Evolutionary conservation across 306 rosid species (phyloP), one percentile per base, ranked within the genome.

Genomic region (Styphnolobium japonicum): DNA sequence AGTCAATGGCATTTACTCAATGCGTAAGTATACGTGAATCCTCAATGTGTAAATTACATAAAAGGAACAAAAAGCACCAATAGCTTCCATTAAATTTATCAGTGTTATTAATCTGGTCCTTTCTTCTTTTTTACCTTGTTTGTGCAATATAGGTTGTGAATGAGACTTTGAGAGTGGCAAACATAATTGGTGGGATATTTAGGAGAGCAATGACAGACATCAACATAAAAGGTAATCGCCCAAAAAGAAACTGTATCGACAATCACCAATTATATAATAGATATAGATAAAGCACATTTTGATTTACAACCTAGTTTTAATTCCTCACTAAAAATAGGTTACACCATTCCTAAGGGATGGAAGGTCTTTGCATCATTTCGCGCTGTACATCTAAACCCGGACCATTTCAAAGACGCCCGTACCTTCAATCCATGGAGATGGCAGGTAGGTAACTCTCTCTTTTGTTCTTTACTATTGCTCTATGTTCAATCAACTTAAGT

Each of bases 341-440:
- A 91, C 67, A 96, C 94, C 48, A 93, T 96, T 86, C 99, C 99
- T 0, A 96, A 90, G 70, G 99, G 99, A 48, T 91, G 97, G 96
- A 93, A 87, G 81, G 97, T 93, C 27, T 91, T 96, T 61, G 98
- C 97, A 16, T 96, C 99, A 9, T 93, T 96, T 73, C 96, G 99
- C 5, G 99, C 96, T 6, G 97, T 96, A 11, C 99, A 96, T 87
- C 74, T 96, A 56, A 89, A 96, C 70, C 91, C 84, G 2, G 89
- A 93, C 34, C 87, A 93, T 82, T 96, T 89, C 88, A 90, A 90
- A 86, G 99, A 93, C 10, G 98, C 99, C n/a, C 92, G 97, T 16
- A 67, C 91, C 62, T 96, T 91, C 69, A 90, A 90, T 76, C 99
- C 99, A 56, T 96, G 99, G 99, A 89, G 99, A 84, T 96, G 99